Evolutionary conservation across 2,329 filamentous ascomycete genomes (phyloP).

Genomic region (Rosellinia necatrix): DNA sequence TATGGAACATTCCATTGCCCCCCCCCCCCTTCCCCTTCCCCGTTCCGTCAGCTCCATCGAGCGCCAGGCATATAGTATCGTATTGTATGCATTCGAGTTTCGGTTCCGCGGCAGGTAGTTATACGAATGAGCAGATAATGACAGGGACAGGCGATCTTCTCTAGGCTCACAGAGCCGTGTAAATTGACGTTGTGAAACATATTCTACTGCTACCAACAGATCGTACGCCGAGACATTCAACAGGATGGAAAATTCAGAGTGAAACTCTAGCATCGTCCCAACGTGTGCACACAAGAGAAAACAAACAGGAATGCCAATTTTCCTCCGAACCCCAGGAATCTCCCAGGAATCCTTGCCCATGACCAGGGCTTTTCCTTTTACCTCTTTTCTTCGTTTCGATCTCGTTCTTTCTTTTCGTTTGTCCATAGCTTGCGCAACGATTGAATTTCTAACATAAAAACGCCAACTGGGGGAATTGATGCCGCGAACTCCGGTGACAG

Average conservation of each 20-base stretch:
- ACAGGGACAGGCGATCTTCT: not conserved
- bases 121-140: not conserved
- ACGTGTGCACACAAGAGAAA: slow-evolving; percentile 21
- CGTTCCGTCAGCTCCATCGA: slow-evolving; percentile 14
- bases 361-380: slow-evolving; percentile 9
- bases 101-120: slow-evolving; percentile 1
- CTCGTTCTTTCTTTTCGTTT: slow-evolving; percentile 10
- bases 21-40: too few relatives aligned
- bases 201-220: slow-evolving; percentile 18
- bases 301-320: slow-evolving; percentile 25
- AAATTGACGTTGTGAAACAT: slow-evolving; percentile 19
- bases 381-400: slow-evolving; percentile 1
- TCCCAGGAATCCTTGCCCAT: slow-evolving; percentile 6
- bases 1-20: slow-evolving; percentile 21
- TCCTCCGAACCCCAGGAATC: too few relatives aligned
- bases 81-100: slow-evolving; percentile 5
- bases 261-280: slow-evolving; percentile 25
- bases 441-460: slow-evolving; percentile 21
- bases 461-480: slow-evolving; percentile 25
- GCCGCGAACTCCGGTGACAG: slow-evolving; percentile 27
- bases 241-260: slow-evolving; percentile 25
- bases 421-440: slow-evolving; percentile 26
- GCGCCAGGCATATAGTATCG: slow-evolving; percentile 1
- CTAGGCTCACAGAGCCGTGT: slow-evolving; percentile 5
- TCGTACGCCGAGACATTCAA: slow-evolving; percentile 25